Percentiles rank a stretch among this genome's conserved stretches.
phyloP scores from a whole-genome alignment of 306 rosid species.

The Nissolia schottii region DNA sequence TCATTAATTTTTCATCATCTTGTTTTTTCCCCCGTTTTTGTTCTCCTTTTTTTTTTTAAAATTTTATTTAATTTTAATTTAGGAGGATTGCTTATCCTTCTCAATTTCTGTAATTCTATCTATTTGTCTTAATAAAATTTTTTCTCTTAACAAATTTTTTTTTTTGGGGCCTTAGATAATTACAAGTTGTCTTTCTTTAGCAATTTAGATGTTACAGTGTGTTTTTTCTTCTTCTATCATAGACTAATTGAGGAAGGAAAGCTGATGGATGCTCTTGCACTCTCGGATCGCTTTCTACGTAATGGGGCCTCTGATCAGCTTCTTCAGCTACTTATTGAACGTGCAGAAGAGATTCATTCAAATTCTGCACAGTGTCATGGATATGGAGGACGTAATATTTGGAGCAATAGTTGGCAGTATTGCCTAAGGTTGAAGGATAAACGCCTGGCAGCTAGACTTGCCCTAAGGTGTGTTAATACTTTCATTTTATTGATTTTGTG shows the following conservation, averaged over 20 bases:
- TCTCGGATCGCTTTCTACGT: conserved; percentile 94
- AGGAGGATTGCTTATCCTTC: not conserved
- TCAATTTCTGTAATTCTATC: not conserved
- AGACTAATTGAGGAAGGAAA: conserved; percentile 88
- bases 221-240: conserved; percentile 5
- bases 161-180: not conserved
- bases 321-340: conserved; percentile 83
- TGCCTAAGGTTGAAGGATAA: conserved; percentile 93
- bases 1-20: not conserved
- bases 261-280: conserved; percentile 95
- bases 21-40: not conserved
- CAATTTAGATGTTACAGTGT: conserved; percentile 14
- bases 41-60: no score
- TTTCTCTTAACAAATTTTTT: not conserved
- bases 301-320: conserved; percentile 89
- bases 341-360: conserved; percentile 58
- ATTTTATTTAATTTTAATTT: no score
- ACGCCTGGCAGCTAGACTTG: conserved; percentile 85
- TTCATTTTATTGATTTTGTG: conserved; percentile 19
- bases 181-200: conserved; percentile 12
- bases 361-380: conserved; percentile 53
- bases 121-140: not conserved
- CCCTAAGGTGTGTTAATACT: conserved; percentile 61
- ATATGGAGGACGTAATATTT: conserved; percentile 50
- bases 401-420: conserved; percentile 97